Evolutionary conservation across 306 rosid genomes (phyloP).

Genomic region (Sophora flavescens): DNA sequence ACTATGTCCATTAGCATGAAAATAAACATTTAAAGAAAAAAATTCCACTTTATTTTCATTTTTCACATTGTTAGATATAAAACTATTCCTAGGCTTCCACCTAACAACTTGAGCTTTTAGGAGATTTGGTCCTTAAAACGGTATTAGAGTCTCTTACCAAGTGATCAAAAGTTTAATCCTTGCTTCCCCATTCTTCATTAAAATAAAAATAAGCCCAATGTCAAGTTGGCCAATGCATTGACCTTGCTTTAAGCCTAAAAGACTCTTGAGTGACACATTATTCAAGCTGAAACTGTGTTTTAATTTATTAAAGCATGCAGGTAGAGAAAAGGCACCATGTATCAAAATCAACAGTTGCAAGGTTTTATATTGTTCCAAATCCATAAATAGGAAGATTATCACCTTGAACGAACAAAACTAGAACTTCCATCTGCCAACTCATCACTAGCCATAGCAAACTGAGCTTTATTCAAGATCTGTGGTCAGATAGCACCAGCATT

Average conservation of each 20-base stretch:
- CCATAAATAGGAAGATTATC: slow-evolving; percentile 30
- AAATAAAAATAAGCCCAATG: not conserved
- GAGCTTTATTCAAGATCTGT: slow-evolving; percentile 55
- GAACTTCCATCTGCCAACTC: slow-evolving; percentile 54
- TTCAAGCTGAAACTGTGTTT: slow-evolving; percentile 16
- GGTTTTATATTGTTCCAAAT: slow-evolving; percentile 4
- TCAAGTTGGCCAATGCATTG: slow-evolving; percentile 1
- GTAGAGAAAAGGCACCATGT: slow-evolving; percentile 3
- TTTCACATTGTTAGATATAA: slow-evolving; percentile 1
- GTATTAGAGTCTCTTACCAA: not conserved
- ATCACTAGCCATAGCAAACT: slow-evolving; percentile 35
- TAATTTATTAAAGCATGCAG: slow-evolving; percentile 26
- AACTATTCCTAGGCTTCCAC: slow-evolving; percentile 13
- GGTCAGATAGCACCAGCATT: slow-evolving; percentile 41
- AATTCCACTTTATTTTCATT: slow-evolving; percentile 5
- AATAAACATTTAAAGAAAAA: not conserved
- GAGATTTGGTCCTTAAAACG: not conserved
- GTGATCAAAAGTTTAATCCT: not conserved
- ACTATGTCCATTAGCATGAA: not conserved
- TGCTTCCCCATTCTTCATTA: not conserved
- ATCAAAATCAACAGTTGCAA: slow-evolving; percentile 32
- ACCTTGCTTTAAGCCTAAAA: not conserved
- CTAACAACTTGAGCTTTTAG: slow-evolving; percentile 9
- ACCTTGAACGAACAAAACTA: slow-evolving; percentile 69
- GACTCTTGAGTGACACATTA: not conserved